Evolutionary conservation across 768 basidiomycete species (phyloP), one percentile per base, ranked within the genome.

Genomic region (Amanita molliuscula): DNA sequence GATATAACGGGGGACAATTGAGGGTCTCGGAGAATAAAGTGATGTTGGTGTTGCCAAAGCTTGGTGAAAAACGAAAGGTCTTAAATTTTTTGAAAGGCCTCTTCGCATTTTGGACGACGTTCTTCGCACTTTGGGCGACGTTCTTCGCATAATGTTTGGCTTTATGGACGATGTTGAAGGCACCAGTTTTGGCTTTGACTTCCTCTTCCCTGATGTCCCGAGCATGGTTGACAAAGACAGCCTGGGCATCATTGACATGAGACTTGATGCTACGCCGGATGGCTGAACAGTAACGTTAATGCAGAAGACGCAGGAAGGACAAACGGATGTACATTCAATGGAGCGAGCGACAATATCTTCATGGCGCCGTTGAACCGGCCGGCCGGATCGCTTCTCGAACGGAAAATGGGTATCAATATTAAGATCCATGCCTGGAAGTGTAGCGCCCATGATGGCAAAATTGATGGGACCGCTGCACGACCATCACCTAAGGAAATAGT

Each of bases 1-100:
- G 67, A 1, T 38, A 50, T 4, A 64, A 43, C 0, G 62, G 53
- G 1, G 59, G 59, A 45, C 67, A 68, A 1, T 54, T 52, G 16
- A 71, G 45, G 13, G 40, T 58, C 37, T 63, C 25, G 48, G 65
- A 58, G 21, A 70, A 51, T 13, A 73, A 41, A 18, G 61, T 65
- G 47, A 64, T 65, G 7, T 53, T 50, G 48, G 67, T 61, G 52
- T 65, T 55, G 16, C 69, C 34, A 36, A 58, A 48, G 10, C 61
- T 18, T 7, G 58, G 57, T 1, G 43, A 50, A 34, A 40, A 56
- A 44, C 40, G 1, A 38, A 51, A 9, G 8, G 62, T 57, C 16
- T 69, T 62, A 50, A 62, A 59, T 26, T 65, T 47, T 28, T 66
- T 56, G 52, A 71, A 62, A 6, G 2, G 41, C 6, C 55, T 56